phyloP scores from a whole-genome alignment of 495 filamentous ascomycete species.

The Xylaria scruposa region DNA sequence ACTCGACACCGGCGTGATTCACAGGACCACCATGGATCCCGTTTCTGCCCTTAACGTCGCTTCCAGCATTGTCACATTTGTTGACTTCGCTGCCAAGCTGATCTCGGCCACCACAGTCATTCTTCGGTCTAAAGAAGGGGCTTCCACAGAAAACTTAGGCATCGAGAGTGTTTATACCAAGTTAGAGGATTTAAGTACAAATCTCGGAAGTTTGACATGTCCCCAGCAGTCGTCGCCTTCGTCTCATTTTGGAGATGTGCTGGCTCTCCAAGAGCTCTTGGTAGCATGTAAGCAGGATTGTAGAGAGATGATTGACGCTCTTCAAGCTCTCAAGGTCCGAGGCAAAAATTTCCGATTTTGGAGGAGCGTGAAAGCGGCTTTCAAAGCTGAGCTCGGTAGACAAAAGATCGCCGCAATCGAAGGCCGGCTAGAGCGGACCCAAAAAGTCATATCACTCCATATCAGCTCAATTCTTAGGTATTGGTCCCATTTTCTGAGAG shows the following conservation, averaged over 20 bases:
- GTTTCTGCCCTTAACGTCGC: not conserved
- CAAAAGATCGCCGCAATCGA: not conserved
- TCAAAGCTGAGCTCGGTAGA: not conserved
- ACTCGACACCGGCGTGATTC: not conserved
- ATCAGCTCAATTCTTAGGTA: constrained; percentile 2
- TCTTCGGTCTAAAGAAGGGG: not conserved
- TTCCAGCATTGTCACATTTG: not conserved
- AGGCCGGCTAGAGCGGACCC: not conserved
- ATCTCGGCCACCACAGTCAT: not conserved
- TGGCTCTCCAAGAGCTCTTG: not conserved
- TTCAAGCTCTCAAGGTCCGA: constrained; percentile 2
- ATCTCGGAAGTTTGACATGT: not conserved
- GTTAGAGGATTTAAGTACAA: not conserved
- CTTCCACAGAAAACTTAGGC: not conserved
- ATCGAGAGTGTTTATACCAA: not conserved
- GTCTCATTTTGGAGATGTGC: not conserved
- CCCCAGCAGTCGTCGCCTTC: not conserved
- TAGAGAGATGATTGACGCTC: not conserved
- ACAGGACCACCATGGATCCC: not conserved
- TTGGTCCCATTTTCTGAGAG: not conserved
- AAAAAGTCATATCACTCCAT: not conserved
- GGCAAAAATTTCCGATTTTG: not conserved
- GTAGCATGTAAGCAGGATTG: not conserved
- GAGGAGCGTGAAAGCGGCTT: not conserved
- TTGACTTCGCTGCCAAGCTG: not conserved